These are phyloP conservation scores for Gelatoporia subvermispora DNA, from an alignment of 768 basidiomycete genomes.

Conservation along the genomic window DNA sequence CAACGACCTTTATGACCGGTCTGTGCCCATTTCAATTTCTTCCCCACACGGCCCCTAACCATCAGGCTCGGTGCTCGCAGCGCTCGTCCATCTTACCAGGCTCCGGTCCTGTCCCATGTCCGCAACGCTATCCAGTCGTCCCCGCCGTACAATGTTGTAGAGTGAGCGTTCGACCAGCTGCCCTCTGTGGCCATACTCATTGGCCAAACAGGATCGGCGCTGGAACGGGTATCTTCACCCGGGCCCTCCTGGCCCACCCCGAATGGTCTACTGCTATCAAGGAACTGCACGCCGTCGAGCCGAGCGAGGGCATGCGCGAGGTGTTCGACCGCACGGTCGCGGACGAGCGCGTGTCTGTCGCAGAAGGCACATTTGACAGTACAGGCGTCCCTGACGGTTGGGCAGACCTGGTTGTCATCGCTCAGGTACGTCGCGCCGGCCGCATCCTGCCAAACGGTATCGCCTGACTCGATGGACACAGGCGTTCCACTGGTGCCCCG, in stretches of 20 bases:
- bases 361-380: slow-evolving; percentile 68
- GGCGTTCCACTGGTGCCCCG: slow-evolving; percentile 94
- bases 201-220: slow-evolving; percentile 59
- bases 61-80: slow-evolving; percentile 31
- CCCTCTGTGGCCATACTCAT: background rate
- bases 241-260: slow-evolving; percentile 65
- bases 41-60: slow-evolving; percentile 55
- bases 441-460: background rate
- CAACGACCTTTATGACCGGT: slow-evolving; percentile 80
- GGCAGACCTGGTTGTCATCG: slow-evolving; percentile 77
- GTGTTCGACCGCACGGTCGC: slow-evolving; percentile 53
- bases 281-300: slow-evolving; percentile 70
- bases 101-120: slow-evolving; percentile 56
- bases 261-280: slow-evolving; percentile 47
- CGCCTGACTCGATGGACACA: slow-evolving; percentile 25
- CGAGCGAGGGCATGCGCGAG: slow-evolving; percentile 81
- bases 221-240: slow-evolving; percentile 88
- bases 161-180: slow-evolving; percentile 40
- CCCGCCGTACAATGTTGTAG: slow-evolving; percentile 55
- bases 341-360: slow-evolving; percentile 47
- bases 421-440: slow-evolving; percentile 46
- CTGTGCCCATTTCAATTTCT: slow-evolving; percentile 1
- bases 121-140: slow-evolving; percentile 37
- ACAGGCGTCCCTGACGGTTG: slow-evolving; percentile 58
- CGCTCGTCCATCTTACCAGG: slow-evolving; percentile 79